Evolutionary conservation across 179 eudicot species (phyloP).

Genomic region (Camellia oleifera): DNA sequence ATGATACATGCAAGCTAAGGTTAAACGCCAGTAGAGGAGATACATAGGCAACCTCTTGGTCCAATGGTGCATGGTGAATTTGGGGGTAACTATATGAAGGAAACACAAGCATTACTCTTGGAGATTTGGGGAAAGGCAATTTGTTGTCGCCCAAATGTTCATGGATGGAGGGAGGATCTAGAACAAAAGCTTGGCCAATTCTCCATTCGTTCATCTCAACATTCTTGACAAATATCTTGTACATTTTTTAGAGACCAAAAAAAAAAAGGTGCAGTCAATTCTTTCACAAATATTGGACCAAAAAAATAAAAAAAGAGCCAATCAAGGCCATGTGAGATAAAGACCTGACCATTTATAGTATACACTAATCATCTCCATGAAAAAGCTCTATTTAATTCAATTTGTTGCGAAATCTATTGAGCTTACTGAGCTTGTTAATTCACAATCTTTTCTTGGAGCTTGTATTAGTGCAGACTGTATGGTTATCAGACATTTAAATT

Average conservation of each 20-base stretch:
- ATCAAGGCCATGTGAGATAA: neutral
- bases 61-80: conserved; percentile 22
- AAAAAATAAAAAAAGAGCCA: neutral
- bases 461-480: neutral
- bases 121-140: conserved; percentile 24
- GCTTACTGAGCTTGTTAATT: neutral
- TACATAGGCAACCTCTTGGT: conserved; percentile 63
- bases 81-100: conserved; percentile 54
- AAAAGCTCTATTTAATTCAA: neutral
- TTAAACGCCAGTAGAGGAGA: conserved; percentile 87
- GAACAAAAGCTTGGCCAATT: conserved; percentile 70
- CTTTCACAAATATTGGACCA: neutral
- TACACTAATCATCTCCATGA: neutral
- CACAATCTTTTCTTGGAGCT: conserved; percentile 5
- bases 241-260: neutral
- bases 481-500: neutral
- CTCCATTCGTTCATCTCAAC: conserved; percentile 45
- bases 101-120: conserved; percentile 48
- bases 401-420: neutral
- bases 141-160: conserved; percentile 30
- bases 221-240: conserved; percentile 63
- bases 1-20: conserved; percentile 72
- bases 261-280: conserved; percentile 8
- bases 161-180: conserved; percentile 60
- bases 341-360: neutral